Evolutionary conservation across 805 yeast genomes (phyloP).

Genomic region (Jamesozyma jinghongensis): DNA sequence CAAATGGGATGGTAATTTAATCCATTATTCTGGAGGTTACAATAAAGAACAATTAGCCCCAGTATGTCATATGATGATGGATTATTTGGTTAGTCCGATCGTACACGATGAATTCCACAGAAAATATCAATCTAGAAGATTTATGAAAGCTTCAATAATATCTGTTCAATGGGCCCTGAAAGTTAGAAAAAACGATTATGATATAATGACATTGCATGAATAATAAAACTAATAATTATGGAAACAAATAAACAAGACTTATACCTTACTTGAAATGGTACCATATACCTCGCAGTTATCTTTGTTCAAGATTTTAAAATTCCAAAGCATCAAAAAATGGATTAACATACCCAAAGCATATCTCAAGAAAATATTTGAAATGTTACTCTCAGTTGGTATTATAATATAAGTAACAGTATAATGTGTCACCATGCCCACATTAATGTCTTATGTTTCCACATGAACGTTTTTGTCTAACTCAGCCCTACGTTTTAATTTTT

Average conservation of each 20-base stretch:
- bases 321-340: too few species aligned
- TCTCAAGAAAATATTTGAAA: too few species aligned
- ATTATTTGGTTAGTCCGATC: conserved; percentile 70
- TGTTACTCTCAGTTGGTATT: too few species aligned
- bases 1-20: conserved; percentile 78
- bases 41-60: conserved; percentile 62
- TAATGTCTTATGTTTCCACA: neutral
- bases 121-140: conserved; percentile 83
- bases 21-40: conserved; percentile 89
- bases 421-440: too few species aligned
- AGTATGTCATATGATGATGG: conserved; percentile 64
- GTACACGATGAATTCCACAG: conserved; percentile 88
- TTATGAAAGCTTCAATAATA: conserved; percentile 73
- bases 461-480: neutral
- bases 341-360: too few species aligned
- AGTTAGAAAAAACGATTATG: conserved; percentile 32
- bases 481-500: too few species aligned
- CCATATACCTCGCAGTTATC: too few species aligned
- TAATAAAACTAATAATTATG: neutral
- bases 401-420: too few species aligned
- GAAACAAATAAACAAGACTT: too few species aligned
- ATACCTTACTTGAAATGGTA: too few species aligned
- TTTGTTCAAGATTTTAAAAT: too few species aligned
- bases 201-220: conserved; percentile 34
- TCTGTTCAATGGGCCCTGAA: conserved; percentile 80